Base-by-base conservation (phyloP, 441 rosid genomes). In the Gossypium lobatum region DNA sequence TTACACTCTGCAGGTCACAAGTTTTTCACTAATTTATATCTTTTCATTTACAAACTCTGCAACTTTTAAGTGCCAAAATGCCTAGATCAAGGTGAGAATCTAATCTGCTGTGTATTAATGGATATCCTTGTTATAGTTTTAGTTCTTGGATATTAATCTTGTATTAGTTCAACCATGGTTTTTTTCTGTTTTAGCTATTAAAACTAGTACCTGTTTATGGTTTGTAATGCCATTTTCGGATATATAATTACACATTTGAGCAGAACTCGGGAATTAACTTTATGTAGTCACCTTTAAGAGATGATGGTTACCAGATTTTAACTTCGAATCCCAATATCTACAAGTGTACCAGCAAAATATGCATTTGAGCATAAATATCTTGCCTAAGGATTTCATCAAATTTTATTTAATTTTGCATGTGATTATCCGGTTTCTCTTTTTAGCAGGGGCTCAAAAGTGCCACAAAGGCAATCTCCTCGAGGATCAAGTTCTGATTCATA, bases 381-480 rank as follows among this genome's bases (percentile, higher is more conserved):
- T 17, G 9, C 60, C 21, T 31, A 25, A 69, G 4, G 14, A 31
- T 31, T 31, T 31, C 37, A 31, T 31, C 7, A 9, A 17, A 23
- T 68, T 67, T 23, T 10, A 6, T 28, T 57, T 21, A 6, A 28
- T 46, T 46, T 42, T 3, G n/a, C 6, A 20, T 42, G 54, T 42
- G 2, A 52, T 17, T 59, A 17, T 65, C 14, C 1, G 4, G 57
- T 52, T 5, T 10, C 10, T 68, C 71, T 57, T 48, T 11, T 37
- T n/a, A 37, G 25, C 73, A 92, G 97, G 85, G 87, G 86, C 17
- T 77, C 91, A 23, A 97, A 94, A 83, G 65, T 85, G 82, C 86
- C 91, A 52, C 93, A 88, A 75, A 86, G 93, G 80, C 97, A 79
- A 82, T 84, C 97, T 70, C 85, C 88, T 64, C 84, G 95, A 70